These are phyloP conservation scores for Agaricus subrufescens DNA, from an alignment of 768 basidiomycete species.

Conservation along the genomic window DNA sequence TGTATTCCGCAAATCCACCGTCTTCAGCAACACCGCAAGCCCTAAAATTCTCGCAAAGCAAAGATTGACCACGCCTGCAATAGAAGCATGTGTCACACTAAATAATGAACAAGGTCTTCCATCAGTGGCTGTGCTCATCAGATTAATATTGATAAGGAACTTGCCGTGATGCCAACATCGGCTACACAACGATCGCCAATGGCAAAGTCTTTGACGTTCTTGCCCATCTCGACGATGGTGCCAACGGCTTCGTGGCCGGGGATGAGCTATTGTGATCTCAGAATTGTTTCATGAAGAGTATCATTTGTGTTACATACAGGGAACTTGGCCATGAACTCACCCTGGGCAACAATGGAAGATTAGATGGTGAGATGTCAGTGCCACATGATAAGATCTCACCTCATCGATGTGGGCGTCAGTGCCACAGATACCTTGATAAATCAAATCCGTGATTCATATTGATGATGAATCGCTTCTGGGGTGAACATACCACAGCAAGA, in stretches of 20 bases:
- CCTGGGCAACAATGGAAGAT: slow-evolving; percentile 24
- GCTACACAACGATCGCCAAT: slow-evolving; percentile 82
- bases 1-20: slow-evolving; percentile 89
- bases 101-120: slow-evolving; percentile 1
- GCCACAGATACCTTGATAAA: slow-evolving; percentile 43
- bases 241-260: slow-evolving; percentile 58
- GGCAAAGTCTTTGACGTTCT: slow-evolving; percentile 72
- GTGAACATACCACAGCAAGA: slow-evolving; percentile 30
- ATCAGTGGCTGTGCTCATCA: slow-evolving; percentile 20
- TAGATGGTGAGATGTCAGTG: background rate
- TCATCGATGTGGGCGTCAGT: slow-evolving; percentile 51
- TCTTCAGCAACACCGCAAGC: slow-evolving; percentile 75
- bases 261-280: slow-evolving; percentile 26
- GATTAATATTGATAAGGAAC: slow-evolving; percentile 23
- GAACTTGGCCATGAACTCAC: slow-evolving; percentile 69
- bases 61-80: slow-evolving; percentile 77
- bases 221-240: slow-evolving; percentile 65
- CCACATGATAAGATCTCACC: slow-evolving; percentile 26
- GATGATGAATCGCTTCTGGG: background rate
- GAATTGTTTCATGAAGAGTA: background rate
- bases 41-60: slow-evolving; percentile 83
- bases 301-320: slow-evolving; percentile 38
- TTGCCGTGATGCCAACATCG: slow-evolving; percentile 62
- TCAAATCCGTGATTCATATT: background rate
- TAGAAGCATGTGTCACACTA: slow-evolving; percentile 86